Evolutionary conservation across 1,284 basidiomycete species (phyloP).

Genomic region (Marasmius fiardii): DNA sequence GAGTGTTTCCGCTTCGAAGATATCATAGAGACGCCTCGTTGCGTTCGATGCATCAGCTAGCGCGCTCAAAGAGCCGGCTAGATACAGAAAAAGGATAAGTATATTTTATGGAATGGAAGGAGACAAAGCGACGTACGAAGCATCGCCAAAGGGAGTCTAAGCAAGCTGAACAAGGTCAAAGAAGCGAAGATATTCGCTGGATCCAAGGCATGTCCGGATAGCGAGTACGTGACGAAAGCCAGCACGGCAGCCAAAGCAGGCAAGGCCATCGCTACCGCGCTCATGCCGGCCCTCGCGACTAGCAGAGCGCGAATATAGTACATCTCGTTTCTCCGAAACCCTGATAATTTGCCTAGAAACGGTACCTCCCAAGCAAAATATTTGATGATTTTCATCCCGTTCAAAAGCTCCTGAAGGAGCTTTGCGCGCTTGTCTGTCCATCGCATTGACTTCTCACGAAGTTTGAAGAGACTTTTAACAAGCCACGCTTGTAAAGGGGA

Average conservation of each 20-base stretch:
- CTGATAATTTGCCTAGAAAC: constrained; percentile 69
- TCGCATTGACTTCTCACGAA: constrained; percentile 76
- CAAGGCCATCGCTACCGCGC: constrained; percentile 65
- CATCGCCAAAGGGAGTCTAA: constrained; percentile 76
- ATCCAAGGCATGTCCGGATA: constrained; percentile 64
- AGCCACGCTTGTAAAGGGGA: constrained; percentile 60
- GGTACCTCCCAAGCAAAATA: constrained; percentile 82
- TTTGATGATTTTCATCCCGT: constrained; percentile 89
- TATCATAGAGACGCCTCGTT: constrained; percentile 59
- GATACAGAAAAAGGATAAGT: neutral
- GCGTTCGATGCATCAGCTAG: constrained; percentile 81
- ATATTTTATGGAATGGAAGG: no score
- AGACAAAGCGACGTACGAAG: constrained; percentile 49
- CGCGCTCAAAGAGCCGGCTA: constrained; percentile 73
- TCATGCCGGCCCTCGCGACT: constrained; percentile 69
- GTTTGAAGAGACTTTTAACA: constrained; percentile 74
- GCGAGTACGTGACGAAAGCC: constrained; percentile 81
- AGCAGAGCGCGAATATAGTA: constrained; percentile 74
- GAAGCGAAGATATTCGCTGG: constrained; percentile 79
- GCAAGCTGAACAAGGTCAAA: constrained; percentile 77
- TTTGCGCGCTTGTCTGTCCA: constrained; percentile 92
- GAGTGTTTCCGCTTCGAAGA: constrained; percentile 78
- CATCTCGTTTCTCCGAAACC: constrained; percentile 76
- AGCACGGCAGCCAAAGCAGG: constrained; percentile 84
- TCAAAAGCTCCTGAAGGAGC: constrained; percentile 79